phyloP scores from a whole-genome alignment of 164 flowering plant species.

The Tetracentron sinense region DNA sequence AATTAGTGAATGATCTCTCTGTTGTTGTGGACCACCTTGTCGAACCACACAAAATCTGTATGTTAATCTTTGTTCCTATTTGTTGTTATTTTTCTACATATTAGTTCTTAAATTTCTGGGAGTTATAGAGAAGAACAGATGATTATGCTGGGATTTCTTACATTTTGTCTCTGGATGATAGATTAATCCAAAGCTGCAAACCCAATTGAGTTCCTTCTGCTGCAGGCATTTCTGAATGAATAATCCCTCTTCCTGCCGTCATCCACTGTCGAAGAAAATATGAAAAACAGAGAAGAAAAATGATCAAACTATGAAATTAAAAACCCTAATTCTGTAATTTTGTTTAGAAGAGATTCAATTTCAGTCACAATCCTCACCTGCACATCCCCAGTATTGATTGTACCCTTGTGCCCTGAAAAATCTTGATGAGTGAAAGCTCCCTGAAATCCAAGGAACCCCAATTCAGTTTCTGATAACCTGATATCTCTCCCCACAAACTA shows the following conservation, averaged over 20 bases:
- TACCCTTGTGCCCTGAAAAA: constrained; percentile 83
- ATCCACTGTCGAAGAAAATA: constrained; percentile 46
- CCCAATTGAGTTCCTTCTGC: constrained; percentile 64
- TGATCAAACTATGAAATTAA: background rate
- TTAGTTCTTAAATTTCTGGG: background rate
- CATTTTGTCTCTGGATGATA: constrained; percentile 66
- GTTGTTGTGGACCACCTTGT: too few relatives aligned
- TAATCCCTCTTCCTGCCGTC: constrained; percentile 93
- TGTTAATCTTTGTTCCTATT: too few relatives aligned
- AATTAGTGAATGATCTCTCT: too few relatives aligned
- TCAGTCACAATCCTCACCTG: constrained; percentile 42
- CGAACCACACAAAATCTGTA: too few relatives aligned
- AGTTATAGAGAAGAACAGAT: background rate
- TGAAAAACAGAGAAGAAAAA: constrained; percentile 20
- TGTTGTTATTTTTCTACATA: too few relatives aligned
- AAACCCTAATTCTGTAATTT: background rate
- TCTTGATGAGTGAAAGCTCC: constrained; percentile 89
- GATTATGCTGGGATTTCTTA: constrained; percentile 22
- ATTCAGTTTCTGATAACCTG: background rate
- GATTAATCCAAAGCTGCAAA: constrained; percentile 38
- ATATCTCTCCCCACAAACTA: too few relatives aligned
- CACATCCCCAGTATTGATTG: constrained; percentile 72
- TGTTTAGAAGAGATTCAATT: background rate
- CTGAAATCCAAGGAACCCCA: constrained; percentile 23
- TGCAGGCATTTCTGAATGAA: constrained; percentile 93